Percentiles rank a stretch among this genome's conserved stretches.
Conservation (phyloP, 2,329 filamentous ascomycete species). For the Xylariaceae sp. region DNA sequence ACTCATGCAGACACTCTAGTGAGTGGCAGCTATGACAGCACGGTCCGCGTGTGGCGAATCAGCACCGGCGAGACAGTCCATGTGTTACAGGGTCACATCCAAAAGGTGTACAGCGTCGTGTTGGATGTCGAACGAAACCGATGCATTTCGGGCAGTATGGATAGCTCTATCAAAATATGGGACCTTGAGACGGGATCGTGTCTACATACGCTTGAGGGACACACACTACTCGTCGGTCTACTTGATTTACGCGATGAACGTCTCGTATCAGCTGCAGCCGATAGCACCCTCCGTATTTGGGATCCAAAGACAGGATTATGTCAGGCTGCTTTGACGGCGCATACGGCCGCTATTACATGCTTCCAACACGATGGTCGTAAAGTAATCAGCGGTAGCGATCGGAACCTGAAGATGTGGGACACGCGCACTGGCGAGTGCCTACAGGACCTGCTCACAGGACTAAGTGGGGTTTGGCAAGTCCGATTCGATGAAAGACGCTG, state of each 20-base stretch:
- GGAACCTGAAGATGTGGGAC: constrained; percentile 98
- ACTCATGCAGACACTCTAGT: constrained; percentile 94
- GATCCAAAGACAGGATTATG: constrained; percentile 90
- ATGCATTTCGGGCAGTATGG: constrained; percentile 98
- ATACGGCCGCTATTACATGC: constrained; percentile 96
- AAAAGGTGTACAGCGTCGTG: constrained; percentile 97
- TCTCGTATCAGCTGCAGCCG: constrained; percentile 89
- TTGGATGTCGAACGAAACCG: constrained; percentile 85
- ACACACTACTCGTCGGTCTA: constrained; percentile 85
- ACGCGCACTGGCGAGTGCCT: constrained; percentile 87
- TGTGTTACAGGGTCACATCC: constrained; percentile 75
- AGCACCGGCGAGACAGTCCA: constrained; percentile 87
- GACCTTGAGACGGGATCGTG: constrained; percentile 80
- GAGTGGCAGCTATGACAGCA: constrained; percentile 93
- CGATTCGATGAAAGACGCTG: constrained; percentile 94
- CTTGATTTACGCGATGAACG: constrained; percentile 84
- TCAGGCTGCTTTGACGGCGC: constrained; percentile 82
- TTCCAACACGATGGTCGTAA: constrained; percentile 97
- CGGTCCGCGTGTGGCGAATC: constrained; percentile 94
- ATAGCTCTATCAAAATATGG: constrained; percentile 97
- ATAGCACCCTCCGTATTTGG: constrained; percentile 94
- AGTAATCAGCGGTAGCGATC: constrained; percentile 91
- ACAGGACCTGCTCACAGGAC: constrained; percentile 84
- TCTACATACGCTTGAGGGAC: constrained; percentile 85
- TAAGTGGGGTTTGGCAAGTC: constrained; percentile 98